Percentiles rank a stretch among this genome's conserved stretches.
Conservation (phyloP, 192 early-diverging fungal genomes). For the Funneliformis geosporum region DNA sequence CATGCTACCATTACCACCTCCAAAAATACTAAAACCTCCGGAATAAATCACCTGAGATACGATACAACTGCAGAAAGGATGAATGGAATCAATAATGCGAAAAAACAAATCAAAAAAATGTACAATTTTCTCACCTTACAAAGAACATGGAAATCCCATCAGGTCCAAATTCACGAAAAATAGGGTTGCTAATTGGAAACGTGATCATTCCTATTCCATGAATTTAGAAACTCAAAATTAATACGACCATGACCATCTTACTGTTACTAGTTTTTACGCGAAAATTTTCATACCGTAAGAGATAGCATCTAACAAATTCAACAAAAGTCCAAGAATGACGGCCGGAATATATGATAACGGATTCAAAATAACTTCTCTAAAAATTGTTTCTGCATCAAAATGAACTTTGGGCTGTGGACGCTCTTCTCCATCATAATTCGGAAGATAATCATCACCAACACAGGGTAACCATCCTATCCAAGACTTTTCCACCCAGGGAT, state of each 20-base stretch:
- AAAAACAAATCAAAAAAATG: neutral
- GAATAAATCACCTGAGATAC: constrained; percentile 73
- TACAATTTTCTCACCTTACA: constrained; percentile 57
- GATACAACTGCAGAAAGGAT: constrained; percentile 45
- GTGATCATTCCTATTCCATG: constrained; percentile 69
- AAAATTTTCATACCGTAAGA: constrained; percentile 62
- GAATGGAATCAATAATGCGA: constrained; percentile 20
- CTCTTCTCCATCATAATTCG: neutral
- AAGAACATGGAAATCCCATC: constrained; percentile 97
- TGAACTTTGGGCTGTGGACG: neutral
- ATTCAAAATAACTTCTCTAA: constrained; percentile 38
- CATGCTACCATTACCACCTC: constrained; percentile 91
- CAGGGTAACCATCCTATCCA: constrained; percentile 24
- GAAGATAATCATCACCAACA: neutral
- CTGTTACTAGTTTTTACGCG: neutral
- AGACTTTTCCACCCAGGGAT: neutral
- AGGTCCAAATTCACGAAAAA: constrained; percentile 70
- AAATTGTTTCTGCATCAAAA: constrained; percentile 24
- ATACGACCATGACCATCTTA: neutral
- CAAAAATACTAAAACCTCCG: constrained; percentile 86
- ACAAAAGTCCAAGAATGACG: constrained; percentile 83
- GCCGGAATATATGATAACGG: constrained; percentile 80
- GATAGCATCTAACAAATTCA: constrained; percentile 92
- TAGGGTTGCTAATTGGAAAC: constrained; percentile 79
- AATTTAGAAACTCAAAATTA: constrained; percentile 1